phyloP scores from a whole-genome alignment of 345 rosid genomes.

The Boechera stricta region DNA sequence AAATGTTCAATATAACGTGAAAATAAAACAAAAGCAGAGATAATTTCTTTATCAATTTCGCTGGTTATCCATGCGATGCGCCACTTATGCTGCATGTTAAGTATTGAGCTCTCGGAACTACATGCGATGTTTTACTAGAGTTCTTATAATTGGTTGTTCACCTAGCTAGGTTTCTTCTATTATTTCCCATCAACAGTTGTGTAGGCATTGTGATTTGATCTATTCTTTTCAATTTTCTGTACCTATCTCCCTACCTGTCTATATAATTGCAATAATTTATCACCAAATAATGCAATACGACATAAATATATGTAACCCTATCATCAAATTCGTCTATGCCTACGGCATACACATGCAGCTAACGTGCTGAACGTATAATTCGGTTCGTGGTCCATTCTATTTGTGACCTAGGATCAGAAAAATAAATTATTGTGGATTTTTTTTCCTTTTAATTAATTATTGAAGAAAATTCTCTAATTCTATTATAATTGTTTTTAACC shows the following conservation, averaged over 20 bases:
- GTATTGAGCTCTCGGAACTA: background rate
- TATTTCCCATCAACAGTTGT: slow-evolving; percentile 6
- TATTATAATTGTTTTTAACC: too few species aligned
- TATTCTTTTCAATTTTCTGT: slow-evolving; percentile 24
- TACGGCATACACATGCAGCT: slow-evolving; percentile 10
- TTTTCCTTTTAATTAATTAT: background rate
- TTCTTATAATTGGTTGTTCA: slow-evolving; percentile 22
- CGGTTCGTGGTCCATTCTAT: slow-evolving; percentile 4
- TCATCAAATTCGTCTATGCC: slow-evolving; percentile 4
- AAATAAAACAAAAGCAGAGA: background rate
- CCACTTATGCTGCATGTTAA: slow-evolving; percentile 30
- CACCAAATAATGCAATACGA: slow-evolving; percentile 35
- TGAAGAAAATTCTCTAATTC: background rate
- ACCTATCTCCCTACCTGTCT: slow-evolving; percentile 24
- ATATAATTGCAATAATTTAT: slow-evolving; percentile 31
- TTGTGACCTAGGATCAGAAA: background rate
- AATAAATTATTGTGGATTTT: background rate
- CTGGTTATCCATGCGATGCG: background rate
- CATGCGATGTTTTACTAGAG: slow-evolving; percentile 15
- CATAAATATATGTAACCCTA: background rate
- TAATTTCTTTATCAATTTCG: background rate
- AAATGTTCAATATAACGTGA: background rate
- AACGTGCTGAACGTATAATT: background rate
- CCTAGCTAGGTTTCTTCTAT: slow-evolving; percentile 18
- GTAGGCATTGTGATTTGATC: slow-evolving; percentile 36